These are phyloP conservation scores for Penicillium malachiteum DNA, from an alignment of 495 filamentous ascomycete species.

Conservation along the genomic window DNA sequence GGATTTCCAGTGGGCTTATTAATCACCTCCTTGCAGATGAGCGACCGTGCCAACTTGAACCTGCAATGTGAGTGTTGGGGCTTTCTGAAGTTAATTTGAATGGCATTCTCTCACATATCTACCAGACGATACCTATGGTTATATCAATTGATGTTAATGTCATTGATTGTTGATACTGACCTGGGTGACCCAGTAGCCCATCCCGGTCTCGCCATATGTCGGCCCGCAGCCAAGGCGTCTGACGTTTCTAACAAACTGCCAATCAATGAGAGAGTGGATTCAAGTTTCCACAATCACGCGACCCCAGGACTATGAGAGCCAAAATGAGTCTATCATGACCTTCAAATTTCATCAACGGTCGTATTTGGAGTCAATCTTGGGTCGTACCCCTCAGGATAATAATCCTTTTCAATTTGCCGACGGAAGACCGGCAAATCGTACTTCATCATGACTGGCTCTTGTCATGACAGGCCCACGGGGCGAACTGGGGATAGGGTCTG, in stretches of 20 bases:
- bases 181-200: background rate
- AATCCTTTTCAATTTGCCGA: slow-evolving; percentile 18
- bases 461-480: background rate
- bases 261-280: background rate
- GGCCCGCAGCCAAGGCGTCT: background rate
- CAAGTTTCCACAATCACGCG: slow-evolving; percentile 5
- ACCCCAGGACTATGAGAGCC: slow-evolving; percentile 7
- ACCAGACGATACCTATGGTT: too few species aligned
- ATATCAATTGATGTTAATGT: too few species aligned
- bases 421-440: slow-evolving; percentile 22
- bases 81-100: background rate
- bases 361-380: background rate
- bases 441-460: slow-evolving; percentile 22
- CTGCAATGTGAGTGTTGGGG: background rate
- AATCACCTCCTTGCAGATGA: slow-evolving; percentile 23
- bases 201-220: background rate
- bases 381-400: background rate
- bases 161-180: background rate
- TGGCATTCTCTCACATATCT: background rate
- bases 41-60: slow-evolving; percentile 1
- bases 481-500: too few species aligned
- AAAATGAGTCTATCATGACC: slow-evolving; percentile 13
- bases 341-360: background rate
- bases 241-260: too few species aligned
- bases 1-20: slow-evolving; percentile 16